Evolutionary conservation across 805 yeast genomes (phyloP).

Genomic region (Phaffomyces thermotolerans): DNA sequence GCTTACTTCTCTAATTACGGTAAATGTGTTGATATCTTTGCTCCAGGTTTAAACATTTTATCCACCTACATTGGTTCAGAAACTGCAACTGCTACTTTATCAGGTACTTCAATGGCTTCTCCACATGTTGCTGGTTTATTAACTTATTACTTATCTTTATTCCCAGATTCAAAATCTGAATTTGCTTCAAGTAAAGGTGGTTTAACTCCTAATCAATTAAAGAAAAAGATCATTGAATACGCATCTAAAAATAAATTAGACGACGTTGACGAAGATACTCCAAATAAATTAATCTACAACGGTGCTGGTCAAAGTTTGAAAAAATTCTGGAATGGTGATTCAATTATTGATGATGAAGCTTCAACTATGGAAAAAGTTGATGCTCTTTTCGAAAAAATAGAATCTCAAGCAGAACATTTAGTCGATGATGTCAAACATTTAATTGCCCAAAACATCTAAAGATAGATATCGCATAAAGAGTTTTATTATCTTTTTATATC

Average conservation of each 20-base stretch:
- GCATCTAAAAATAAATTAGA: conserved; percentile 53
- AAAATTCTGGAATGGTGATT: conserved; percentile 22
- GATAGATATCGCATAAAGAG: no score
- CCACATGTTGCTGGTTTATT: conserved; percentile 93
- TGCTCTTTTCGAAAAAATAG: conserved; percentile 16
- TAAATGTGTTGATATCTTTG: conserved; percentile 91
- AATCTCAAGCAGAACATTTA: conserved; percentile 13
- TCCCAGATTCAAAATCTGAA: conserved; percentile 65
- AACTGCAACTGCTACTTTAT: conserved; percentile 69
- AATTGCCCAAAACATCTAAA: conserved; percentile 8
- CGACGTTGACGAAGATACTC: conserved; percentile 67
- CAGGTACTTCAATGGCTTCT: conserved; percentile 98
- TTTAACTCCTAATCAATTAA: conserved; percentile 66
- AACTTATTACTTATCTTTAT: conserved; percentile 81
- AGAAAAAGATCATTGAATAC: conserved; percentile 64
- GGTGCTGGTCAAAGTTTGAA: conserved; percentile 69
- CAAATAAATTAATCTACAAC: conserved; percentile 69
- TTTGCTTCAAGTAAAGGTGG: conserved; percentile 46
- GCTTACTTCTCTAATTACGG: conserved; percentile 96
- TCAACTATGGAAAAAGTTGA: conserved; percentile 9
- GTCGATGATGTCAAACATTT: conserved; percentile 9
- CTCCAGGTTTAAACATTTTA: conserved; percentile 87
- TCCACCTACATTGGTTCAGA: conserved; percentile 79
- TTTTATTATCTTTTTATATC: neutral
- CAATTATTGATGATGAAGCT: neutral